Evolutionary conservation across 1,284 basidiomycete genomes (phyloP), one percentile per base, ranked within the genome.

Genomic region (Malassezia restricta): DNA sequence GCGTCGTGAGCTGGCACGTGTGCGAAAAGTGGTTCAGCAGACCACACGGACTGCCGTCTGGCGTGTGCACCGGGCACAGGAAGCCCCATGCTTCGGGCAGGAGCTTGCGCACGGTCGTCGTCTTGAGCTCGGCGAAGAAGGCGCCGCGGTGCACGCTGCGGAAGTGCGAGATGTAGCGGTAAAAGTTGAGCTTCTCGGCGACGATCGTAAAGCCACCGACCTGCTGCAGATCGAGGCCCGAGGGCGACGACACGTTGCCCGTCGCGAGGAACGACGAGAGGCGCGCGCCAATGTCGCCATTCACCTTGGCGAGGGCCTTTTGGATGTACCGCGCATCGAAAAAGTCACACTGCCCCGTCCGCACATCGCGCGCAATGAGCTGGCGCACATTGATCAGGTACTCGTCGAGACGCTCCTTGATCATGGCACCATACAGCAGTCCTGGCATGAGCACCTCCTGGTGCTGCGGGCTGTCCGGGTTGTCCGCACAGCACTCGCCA

Each of bases 61-160:
- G 94, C 2, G 94, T 99, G 74, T 99, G 94, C 7, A 98, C 94
- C 14, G 94, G 94, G 68, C 94, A 99, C 8, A 99, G 77, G 79
- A 99, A 99, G 51, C 92, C 92, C 94, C 94, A 99, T 33, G 94
- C 87, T 76, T 99, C 94, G 11, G 94, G 94, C 17, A 98, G 78
- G 56, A 99, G 78, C 76, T 98, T 98, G 66, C 94, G 85, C 43
- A 99, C 94, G 20, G 90, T 85, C 0, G 94, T 99, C 0, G 94
- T 99, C 79, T 98, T 98, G 57, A 98, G 81, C 74, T 98, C 91
- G 20, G 92, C 89, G 72, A 98, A 99, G 82, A 99, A 99, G 40
- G 94, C 90, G 75, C 94, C 94, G 77, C 94, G 86, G 76, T 99
- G 94, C 40, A 99, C 91, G 74, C 87, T 95, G 51, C 94, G 81